Evolutionary conservation across 306 rosid species (phyloP).

Genomic region (Vigna angularis): DNA sequence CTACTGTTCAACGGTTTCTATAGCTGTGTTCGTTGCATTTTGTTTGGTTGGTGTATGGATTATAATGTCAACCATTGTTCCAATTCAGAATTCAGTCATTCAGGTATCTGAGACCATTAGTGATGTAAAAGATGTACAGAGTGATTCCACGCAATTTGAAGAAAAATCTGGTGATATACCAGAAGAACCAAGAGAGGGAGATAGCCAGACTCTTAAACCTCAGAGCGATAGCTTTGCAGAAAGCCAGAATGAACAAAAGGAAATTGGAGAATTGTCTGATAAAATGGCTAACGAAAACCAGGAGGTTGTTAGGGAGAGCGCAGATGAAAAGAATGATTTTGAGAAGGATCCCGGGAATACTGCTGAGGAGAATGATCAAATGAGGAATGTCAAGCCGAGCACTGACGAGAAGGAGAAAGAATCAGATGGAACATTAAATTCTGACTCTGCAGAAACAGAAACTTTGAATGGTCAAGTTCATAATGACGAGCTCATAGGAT

Average conservation of each 20-base stretch:
- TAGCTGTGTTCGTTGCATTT: constrained; percentile 71
- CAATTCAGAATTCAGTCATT: constrained; percentile 59
- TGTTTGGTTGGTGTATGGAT: constrained; percentile 82
- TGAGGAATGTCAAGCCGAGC: constrained; percentile 38
- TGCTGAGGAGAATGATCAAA: constrained; percentile 48
- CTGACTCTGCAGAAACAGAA: constrained; percentile 45
- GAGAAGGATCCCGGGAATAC: constrained; percentile 31
- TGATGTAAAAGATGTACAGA: constrained; percentile 46
- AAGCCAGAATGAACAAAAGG: constrained; percentile 46
- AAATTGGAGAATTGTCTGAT: constrained; percentile 41
- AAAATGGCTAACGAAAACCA: constrained; percentile 40
- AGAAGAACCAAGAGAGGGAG: constrained; percentile 48
- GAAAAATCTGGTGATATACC: constrained; percentile 53
- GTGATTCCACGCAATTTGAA: constrained; percentile 51
- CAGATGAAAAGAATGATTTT: constrained; percentile 40
- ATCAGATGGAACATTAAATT: constrained; percentile 43
- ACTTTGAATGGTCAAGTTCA: constrained; percentile 37
- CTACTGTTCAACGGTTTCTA: constrained; percentile 59
- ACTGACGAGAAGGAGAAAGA: constrained; percentile 50
- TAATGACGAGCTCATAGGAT: constrained; percentile 45
- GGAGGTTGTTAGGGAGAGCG: constrained; percentile 40
- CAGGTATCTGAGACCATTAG: constrained; percentile 51
- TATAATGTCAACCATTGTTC: constrained; percentile 66
- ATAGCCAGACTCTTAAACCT: constrained; percentile 43
- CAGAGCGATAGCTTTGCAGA: constrained; percentile 35